Evolutionary conservation across 2,329 filamentous ascomycete species (phyloP).

Genomic region (Emergomyces orientalis): DNA sequence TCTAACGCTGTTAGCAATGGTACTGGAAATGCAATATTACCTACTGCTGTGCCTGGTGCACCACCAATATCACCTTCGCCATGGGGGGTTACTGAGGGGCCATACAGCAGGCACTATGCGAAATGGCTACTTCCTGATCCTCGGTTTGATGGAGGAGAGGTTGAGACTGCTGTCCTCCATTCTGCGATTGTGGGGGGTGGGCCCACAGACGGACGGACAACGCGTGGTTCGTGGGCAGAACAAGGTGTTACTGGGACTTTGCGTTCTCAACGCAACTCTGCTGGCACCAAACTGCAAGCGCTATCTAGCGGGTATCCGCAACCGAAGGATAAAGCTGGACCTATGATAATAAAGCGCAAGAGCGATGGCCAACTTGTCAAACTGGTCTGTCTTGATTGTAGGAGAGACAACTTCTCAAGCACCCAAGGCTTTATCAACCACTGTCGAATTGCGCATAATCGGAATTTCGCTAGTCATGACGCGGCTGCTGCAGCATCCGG

Average conservation of each 20-base stretch:
- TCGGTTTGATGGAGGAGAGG: slow-evolving; percentile 62
- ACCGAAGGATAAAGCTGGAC: slow-evolving; percentile 71
- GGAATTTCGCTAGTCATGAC: slow-evolving; percentile 92
- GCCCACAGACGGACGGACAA: slow-evolving; percentile 62
- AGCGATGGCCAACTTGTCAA: slow-evolving; percentile 78
- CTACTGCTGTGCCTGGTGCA: slow-evolving; percentile 50
- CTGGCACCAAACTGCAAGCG: slow-evolving; percentile 57
- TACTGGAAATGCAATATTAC: slow-evolving; percentile 59
- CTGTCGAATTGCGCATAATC: slow-evolving; percentile 87
- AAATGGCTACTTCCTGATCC: slow-evolving; percentile 90
- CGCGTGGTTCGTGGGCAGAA: slow-evolving; percentile 63
- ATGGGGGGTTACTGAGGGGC: slow-evolving; percentile 83
- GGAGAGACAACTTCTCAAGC: slow-evolving; percentile 85
- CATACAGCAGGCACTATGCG: slow-evolving; percentile 88
- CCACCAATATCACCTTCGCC: slow-evolving; percentile 71
- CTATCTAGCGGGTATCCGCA: slow-evolving; percentile 61
- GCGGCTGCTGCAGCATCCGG: slow-evolving; percentile 84
- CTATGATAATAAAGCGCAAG: slow-evolving; percentile 73
- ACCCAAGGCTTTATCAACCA: slow-evolving; percentile 99
- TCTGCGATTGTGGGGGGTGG: slow-evolving; percentile 30
- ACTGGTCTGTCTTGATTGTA: slow-evolving; percentile 79
- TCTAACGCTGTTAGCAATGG: slow-evolving; percentile 64
- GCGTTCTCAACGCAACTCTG: slow-evolving; percentile 49
- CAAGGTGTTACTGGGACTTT: slow-evolving; percentile 40
- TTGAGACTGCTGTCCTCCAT: slow-evolving; percentile 22